Base-by-base conservation (phyloP, 2,329 filamentous ascomycete species). In the Epichloe coenophiala region DNA sequence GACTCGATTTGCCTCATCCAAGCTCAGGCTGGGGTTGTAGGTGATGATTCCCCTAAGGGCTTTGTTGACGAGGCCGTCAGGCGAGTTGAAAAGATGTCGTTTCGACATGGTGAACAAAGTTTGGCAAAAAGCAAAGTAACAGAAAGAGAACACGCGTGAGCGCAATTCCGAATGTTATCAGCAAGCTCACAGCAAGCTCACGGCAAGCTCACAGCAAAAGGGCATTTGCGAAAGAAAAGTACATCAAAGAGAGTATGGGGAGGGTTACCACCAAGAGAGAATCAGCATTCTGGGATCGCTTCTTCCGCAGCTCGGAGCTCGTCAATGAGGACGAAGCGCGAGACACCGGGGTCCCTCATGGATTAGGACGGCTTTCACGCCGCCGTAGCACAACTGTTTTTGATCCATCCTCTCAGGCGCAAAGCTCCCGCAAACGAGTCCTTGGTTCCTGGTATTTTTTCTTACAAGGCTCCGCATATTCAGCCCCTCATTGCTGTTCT, bases 11-110 rank as follows among this genome's bases (percentile, higher is more conserved):
- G 68, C 59, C 55, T 72, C 69, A 54, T 78, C 75, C 1, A 78
- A 63, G 7, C 65, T 65, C 5, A 78, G 68, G 6, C 65, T 66
- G 3, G 75, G 71, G 61, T 77, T 77, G 62, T 74, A 76, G n/a
- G 73, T 61, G 51, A 77, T 69, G 51, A 78, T 63, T 9, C 74
- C 75, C 35, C 71, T 65, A 9, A 78, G 65, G 3, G 68, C 67
- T 60, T 76, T 77, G 61, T 69, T 68, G 53, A 78, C 74, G 43
- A 78, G 73, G 17, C 75, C 75, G 27, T 77, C 74, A 1, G 73
- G 56, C 15, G 74, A 75, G 52, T 71, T 61, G 59, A 76, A 78
- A 55, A 78, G 70, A 53, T 78, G 75, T 13, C 71, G 67, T 51
- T 68, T 75, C 23, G 75, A 78, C 75, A 78, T 52, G 47, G 37